Evolutionary conservation across 148 eudicot genomes (phyloP).

Genomic region (Vaccinium myrtillus): DNA sequence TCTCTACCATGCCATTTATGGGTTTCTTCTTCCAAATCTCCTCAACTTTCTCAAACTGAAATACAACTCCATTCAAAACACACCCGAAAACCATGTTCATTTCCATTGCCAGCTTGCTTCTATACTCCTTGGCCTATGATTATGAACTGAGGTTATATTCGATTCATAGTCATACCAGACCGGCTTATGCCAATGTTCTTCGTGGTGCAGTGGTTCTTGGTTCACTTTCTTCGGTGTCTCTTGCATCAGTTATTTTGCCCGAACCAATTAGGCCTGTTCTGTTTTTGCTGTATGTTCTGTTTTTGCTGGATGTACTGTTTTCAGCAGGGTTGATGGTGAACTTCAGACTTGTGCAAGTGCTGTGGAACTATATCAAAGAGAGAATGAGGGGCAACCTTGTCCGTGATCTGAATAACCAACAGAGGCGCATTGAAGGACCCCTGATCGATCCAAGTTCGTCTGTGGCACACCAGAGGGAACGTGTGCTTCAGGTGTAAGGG

Average conservation of each 20-base stretch:
- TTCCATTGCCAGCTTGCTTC: not conserved
- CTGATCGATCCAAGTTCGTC: not conserved
- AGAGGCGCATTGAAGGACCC: not conserved
- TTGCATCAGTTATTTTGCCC: not conserved
- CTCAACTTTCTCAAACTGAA: not conserved
- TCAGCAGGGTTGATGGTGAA: not conserved
- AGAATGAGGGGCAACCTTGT: not conserved
- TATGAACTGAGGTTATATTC: not conserved
- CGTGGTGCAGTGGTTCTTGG: not conserved
- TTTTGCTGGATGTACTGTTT: not conserved
- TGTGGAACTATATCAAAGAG: not conserved
- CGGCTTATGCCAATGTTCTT: not conserved
- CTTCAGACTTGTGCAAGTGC: not conserved
- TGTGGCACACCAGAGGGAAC: not conserved
- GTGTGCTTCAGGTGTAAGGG: not conserved
- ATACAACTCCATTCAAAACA: not conserved
- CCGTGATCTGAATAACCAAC: not conserved
- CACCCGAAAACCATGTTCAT: not conserved
- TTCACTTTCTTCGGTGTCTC: not conserved
- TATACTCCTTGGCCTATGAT: not conserved
- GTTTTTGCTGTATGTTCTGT: not conserved
- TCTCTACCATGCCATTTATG: not conserved
- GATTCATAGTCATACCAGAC: not conserved
- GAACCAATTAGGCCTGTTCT: not conserved
- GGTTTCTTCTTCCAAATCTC: not conserved